Evolutionary conservation across 352 stramenopile genomes (phyloP), one percentile per base, ranked within the genome.

Genomic region (Plasmopara viticola): DNA sequence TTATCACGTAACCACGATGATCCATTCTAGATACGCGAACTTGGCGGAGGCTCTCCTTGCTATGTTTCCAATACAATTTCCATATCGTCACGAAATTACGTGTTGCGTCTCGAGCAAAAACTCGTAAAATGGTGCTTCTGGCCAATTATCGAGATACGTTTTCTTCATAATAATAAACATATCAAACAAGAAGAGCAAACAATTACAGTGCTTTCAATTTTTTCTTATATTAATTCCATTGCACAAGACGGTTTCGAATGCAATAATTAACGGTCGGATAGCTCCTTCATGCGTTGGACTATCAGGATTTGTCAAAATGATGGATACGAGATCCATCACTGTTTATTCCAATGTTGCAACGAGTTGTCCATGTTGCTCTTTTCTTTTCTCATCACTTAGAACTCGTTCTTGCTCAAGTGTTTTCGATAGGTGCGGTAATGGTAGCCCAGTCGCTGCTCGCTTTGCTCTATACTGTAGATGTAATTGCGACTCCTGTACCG

Each of bases 221-320:
- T n/a, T n/a, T 25, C 25, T 28, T 41, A 81, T 70, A 65, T 89
- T 86, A 29, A 92, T 74, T 9, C 82, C 78, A 44, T 87, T n/a
- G n/a, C n/a, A n/a, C n/a, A n/a, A n/a, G n/a, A n/a, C n/a, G n/a
- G n/a, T n/a, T n/a, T n/a, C n/a, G 1, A 92, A 53, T 2, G 79
- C 62, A n/a, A 90, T 49, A 25, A 90, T 46, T 18, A 92, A 74
- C 9, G 73, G 50, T 3, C 82, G 73, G 31, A 69, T 56, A 4
- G 78, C 74, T 45, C 82, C 82, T 68, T 88, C 82, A 60, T 92
- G 77, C 33, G 90, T 62, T 6, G 82, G 82, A 49, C 66, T 66
- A 51, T 90, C 76, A 2, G 82, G 82, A 43, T 78, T 73, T 0
- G 67, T 55, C 49, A 84, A 86, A 46, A 92, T 90, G n/a, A n/a